Percentiles rank a stretch among this genome's conserved stretches.
Conservation (phyloP, 306 rosid genomes). For the Pyrus pyrifolia region DNA sequence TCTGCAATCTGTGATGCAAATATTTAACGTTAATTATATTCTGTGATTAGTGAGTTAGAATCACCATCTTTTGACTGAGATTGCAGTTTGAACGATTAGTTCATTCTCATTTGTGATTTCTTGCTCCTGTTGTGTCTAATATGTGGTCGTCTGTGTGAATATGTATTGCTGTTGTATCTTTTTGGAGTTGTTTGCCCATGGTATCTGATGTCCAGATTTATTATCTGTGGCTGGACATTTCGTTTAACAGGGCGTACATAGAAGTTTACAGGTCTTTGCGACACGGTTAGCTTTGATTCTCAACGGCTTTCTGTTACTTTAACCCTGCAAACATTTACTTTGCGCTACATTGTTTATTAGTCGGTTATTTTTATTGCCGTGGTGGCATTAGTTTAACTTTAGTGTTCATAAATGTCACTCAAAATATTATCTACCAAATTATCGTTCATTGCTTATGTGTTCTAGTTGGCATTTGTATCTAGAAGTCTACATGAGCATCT, state of each 20-base stretch:
- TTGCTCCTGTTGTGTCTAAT: neutral
- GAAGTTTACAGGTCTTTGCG: conserved; percentile 54
- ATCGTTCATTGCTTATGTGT: too few species aligned
- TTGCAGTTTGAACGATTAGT: conserved; percentile 16
- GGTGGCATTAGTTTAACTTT: too few species aligned
- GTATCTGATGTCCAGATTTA: conserved; percentile 66
- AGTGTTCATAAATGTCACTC: too few species aligned
- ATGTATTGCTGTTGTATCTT: neutral
- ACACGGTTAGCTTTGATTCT: conserved; percentile 44
- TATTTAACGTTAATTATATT: conserved; percentile 7
- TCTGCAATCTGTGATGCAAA: conserved; percentile 49
- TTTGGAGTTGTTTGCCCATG: conserved; percentile 30
- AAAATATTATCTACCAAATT: too few species aligned
- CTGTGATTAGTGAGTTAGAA: conserved; percentile 32
- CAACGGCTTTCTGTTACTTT: conserved; percentile 51
- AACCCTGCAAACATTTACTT: conserved; percentile 49
- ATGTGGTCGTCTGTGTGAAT: neutral
- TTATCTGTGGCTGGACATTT: conserved; percentile 48
- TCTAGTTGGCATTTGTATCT: too few species aligned
- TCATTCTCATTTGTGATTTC: neutral
- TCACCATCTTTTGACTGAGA: conserved; percentile 81
- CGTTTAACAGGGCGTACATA: conserved; percentile 46
- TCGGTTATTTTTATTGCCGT: too few species aligned
- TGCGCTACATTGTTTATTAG: neutral
- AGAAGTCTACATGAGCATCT: too few species aligned